These are phyloP conservation scores for Wallemia mellicola DNA, from an alignment of 1,284 basidiomycete genomes.

Conservation along the genomic window DNA sequence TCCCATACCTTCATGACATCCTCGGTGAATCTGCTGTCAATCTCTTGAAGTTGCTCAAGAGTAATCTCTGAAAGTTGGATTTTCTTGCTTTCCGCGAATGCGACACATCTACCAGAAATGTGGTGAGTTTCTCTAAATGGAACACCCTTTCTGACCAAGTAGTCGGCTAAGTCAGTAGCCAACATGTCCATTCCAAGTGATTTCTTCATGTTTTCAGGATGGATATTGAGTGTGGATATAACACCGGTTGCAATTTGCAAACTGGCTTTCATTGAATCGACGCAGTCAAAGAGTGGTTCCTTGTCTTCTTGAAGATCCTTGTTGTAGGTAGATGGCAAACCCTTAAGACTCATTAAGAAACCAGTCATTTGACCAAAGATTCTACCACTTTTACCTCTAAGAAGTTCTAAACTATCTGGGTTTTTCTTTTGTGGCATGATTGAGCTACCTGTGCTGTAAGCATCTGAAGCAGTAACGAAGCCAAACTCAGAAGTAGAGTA, in stretches of 20 bases:
- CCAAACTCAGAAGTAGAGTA: slow-evolving; percentile 94
- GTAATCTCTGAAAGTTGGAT: slow-evolving; percentile 55
- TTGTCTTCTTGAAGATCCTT: slow-evolving; percentile 98
- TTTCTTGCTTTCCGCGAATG: slow-evolving; percentile 54
- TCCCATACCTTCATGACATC: slow-evolving; percentile 60
- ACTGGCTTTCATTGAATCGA: slow-evolving; percentile 67
- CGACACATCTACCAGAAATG: slow-evolving; percentile 81
- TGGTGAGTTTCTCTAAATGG: slow-evolving; percentile 98
- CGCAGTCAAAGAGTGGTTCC: slow-evolving; percentile 80
- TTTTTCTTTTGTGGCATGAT: slow-evolving; percentile 99
- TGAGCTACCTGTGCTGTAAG: slow-evolving; percentile 91
- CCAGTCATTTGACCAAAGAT: slow-evolving; percentile 94
- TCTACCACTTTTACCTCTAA: slow-evolving; percentile 80
- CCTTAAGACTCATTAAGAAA: slow-evolving; percentile 91
- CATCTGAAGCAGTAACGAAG: slow-evolving; percentile 75
- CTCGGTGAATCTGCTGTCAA: slow-evolving; percentile 48
- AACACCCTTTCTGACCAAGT: slow-evolving; percentile 83
- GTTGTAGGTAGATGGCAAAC: slow-evolving; percentile 92
- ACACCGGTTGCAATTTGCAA: slow-evolving; percentile 84
- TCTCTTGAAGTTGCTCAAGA: slow-evolving; percentile 40
- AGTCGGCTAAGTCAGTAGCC: slow-evolving; percentile 88
- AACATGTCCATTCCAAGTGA: slow-evolving; percentile 89
- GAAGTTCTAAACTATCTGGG: slow-evolving; percentile 41
- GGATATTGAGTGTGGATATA: slow-evolving; percentile 64
- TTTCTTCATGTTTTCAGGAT: slow-evolving; percentile 59